Conservation (phyloP, 2,329 filamentous ascomycete species). For the Aspergillus transmontanensis region DNA sequence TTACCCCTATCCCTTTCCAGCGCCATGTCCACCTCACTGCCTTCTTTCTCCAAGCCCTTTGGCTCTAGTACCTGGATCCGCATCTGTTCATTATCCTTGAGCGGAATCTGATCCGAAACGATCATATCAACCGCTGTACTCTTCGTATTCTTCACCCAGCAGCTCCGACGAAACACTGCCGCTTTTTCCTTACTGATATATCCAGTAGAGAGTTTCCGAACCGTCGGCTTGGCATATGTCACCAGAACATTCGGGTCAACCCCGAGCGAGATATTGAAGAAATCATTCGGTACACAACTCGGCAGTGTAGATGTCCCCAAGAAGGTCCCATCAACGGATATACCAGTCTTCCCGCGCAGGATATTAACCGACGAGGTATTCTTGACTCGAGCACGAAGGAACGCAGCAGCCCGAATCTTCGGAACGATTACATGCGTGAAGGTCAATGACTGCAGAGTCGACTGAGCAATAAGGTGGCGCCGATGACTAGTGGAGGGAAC, state of each 20-base stretch:
- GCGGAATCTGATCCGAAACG: constrained; percentile 36
- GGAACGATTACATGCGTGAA: constrained; percentile 45
- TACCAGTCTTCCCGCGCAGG: constrained; percentile 27
- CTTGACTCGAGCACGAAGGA: constrained; percentile 42
- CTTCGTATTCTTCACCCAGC: constrained; percentile 37
- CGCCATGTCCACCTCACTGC: constrained; percentile 18
- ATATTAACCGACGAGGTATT: constrained; percentile 40
- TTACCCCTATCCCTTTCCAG: constrained; percentile 55
- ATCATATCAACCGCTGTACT: constrained; percentile 27
- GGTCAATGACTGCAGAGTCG: constrained; percentile 36
- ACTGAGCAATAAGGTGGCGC: constrained; percentile 42
- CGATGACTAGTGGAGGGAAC: constrained; percentile 36
- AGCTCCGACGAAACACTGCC: constrained; percentile 33
- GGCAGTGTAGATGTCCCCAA: constrained; percentile 31
- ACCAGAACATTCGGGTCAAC: constrained; percentile 36
- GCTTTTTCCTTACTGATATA: constrained; percentile 37
- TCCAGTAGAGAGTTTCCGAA: constrained; percentile 27
- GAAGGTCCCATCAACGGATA: constrained; percentile 35
- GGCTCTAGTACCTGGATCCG: constrained; percentile 32
- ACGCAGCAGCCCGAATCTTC: constrained; percentile 43
- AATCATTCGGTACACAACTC: constrained; percentile 28
- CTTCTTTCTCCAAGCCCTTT: constrained; percentile 30
- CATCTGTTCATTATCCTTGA: constrained; percentile 35
- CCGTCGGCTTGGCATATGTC: constrained; percentile 33
- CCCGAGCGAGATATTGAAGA: constrained; percentile 34